Evolutionary conservation across 371 early-diverging fungal species (phyloP).

Genomic region (Smittium culicis): DNA sequence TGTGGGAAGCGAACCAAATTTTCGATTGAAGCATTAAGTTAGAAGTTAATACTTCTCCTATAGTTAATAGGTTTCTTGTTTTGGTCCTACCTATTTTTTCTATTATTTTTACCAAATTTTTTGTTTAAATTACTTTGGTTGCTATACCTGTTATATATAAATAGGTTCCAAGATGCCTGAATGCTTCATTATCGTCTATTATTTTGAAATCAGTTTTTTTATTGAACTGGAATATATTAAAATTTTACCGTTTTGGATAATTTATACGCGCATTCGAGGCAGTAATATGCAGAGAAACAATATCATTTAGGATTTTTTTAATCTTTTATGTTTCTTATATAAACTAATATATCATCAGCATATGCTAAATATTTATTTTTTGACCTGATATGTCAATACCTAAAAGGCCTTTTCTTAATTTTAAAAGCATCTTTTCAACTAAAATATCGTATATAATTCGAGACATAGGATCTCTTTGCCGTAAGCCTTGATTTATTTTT

Average conservation of each 20-base stretch:
- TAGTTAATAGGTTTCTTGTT: no score
- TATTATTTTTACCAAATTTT: no score
- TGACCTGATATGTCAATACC: background rate
- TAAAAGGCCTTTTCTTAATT: background rate
- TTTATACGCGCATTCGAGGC: slow-evolving; percentile 14
- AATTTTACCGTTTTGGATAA: slow-evolving; percentile 10
- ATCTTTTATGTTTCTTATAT: background rate
- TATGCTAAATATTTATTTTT: slow-evolving; percentile 7
- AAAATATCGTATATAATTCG: slow-evolving; percentile 14
- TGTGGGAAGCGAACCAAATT: no score
- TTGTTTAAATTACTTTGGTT: no score
- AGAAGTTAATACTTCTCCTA: no score
- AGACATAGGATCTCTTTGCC: slow-evolving; percentile 15
- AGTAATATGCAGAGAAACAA: background rate
- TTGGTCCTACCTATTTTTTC: no score
- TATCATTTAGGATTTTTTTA: background rate
- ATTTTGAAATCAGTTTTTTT: background rate
- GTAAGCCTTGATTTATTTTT: slow-evolving; percentile 10
- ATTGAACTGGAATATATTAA: slow-evolving; percentile 7
- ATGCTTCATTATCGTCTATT: background rate
- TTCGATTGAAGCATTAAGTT: no score
- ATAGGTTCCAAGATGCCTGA: background rate
- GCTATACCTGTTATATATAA: background rate
- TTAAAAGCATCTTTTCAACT: slow-evolving; percentile 11
- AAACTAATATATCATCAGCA: slow-evolving; percentile 13